These are phyloP conservation scores for Amaranthus hypochondriacus DNA, from an alignment of 148 eudicot species.

Conservation along the genomic window DNA sequence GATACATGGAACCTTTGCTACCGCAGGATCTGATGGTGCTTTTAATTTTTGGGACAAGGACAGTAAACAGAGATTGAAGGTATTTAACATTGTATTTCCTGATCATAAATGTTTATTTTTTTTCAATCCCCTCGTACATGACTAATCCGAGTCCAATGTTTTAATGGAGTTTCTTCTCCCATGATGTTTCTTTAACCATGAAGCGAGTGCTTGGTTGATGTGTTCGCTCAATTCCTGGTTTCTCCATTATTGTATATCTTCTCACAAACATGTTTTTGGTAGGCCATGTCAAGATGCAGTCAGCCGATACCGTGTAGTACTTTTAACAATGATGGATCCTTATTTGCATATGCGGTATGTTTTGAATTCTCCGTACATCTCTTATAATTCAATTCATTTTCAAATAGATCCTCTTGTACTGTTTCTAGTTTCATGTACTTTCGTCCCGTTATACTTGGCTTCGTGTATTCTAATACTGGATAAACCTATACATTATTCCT, in stretches of 20 bases:
- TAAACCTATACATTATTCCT: neutral
- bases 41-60: constrained; percentile 98
- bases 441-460: too few species aligned
- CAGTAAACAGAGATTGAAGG: constrained; percentile 97
- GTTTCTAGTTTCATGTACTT: too few species aligned
- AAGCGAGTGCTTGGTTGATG: neutral
- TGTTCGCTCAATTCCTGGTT: neutral
- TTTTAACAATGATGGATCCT: constrained; percentile 84
- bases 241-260: neutral
- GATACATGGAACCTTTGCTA: constrained; percentile 92
- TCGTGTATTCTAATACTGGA: neutral
- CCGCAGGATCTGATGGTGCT: constrained; percentile 95
- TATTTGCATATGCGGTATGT: constrained; percentile 82
- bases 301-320: constrained; percentile 81
- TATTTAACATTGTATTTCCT: constrained; percentile 14
- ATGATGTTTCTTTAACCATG: neutral
- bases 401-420: neutral
- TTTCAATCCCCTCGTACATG: neutral
- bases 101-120: neutral
- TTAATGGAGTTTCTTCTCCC: neutral
- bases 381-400: neutral
- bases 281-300: constrained; percentile 88
- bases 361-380: neutral
- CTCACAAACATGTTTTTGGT: constrained; percentile 9
- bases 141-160: neutral